A percentile compares a stretch with the other conserved stretches of the same genome.
Evolutionary conservation across 805 yeast genomes (phyloP).

Genomic region (Candida endomychidarum): DNA sequence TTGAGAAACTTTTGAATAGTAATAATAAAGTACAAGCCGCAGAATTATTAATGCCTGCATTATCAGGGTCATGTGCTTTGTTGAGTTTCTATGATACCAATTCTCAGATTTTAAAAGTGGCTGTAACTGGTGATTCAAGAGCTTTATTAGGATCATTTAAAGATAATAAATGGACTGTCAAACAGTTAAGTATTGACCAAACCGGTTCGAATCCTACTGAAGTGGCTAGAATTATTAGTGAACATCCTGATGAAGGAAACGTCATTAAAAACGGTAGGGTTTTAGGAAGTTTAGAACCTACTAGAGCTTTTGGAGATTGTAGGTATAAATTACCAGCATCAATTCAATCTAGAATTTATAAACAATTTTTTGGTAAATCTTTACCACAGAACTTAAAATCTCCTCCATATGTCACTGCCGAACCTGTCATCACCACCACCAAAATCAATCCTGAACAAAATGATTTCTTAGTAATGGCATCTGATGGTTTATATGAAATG

Average conservation of each 20-base stretch:
- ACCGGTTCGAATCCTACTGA: conserved; percentile 91
- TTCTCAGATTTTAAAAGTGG: conserved; percentile 72
- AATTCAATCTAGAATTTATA: conserved; percentile 70
- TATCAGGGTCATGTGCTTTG: conserved; percentile 93
- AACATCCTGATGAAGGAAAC: conserved; percentile 89
- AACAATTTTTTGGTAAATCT: conserved; percentile 77
- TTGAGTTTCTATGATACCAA: conserved; percentile 82
- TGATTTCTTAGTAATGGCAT: conserved; percentile 87
- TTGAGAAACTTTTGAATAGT: conserved; percentile 64
- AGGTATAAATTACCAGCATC: conserved; percentile 82
- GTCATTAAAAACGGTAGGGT: conserved; percentile 86
- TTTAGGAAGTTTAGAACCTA: conserved; percentile 90
- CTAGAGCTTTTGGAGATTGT: conserved; percentile 97
- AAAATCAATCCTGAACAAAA: conserved; percentile 67
- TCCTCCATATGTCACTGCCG: conserved; percentile 98
- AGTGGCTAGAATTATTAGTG: conserved; percentile 74
- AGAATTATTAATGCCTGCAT: conserved; percentile 82
- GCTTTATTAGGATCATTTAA: conserved; percentile 79
- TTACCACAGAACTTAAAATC: conserved; percentile 73
- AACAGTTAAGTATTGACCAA: conserved; percentile 84
- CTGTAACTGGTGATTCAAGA: conserved; percentile 95
- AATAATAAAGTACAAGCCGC: conserved; percentile 70
- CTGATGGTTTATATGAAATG: conserved; percentile 93
- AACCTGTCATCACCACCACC: conserved; percentile 86
- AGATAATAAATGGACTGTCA: conserved; percentile 81